Base-by-base conservation (phyloP, 352 stramenopile genomes). In the Globisporangium iwayamae region DNA sequence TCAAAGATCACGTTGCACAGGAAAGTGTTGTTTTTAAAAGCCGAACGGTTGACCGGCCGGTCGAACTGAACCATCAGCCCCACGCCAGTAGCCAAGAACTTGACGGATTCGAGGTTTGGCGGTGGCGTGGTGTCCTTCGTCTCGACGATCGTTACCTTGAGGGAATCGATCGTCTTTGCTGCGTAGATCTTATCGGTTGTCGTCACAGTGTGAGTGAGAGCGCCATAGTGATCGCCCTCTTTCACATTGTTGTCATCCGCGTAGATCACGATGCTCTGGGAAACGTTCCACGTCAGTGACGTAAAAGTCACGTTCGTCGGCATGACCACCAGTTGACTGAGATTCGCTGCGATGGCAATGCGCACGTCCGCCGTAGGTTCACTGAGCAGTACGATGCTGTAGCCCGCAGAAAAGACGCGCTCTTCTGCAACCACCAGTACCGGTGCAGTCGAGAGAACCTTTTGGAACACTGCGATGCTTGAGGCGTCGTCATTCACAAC, bases 101-200 rank as follows among this genome's bases (percentile, higher is more conserved):
- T 84, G 5, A 64, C 78, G 4, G 76, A 74, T 5, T 79, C 54
- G 2, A 90, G 65, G 43, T 81, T 86, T 2, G 81, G 81, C 50
- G 81, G 74, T 2, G 81, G 78, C 18, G 78, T 86, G 16, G 70
- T 75, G 32, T 90, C 81, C 47, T 79, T 85, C 1, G 78, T 87
- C 50, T 90, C 78, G 0, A 85, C 75, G 20, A 90, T 83, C 46
- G 70, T 83, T 14, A 90, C 81, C 36, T 52, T 72, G 11, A 85
- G 38, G 10, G 62, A 43, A 0, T 39, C 34, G 9, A 83, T 67
- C 18, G 68, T 63, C 34, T 78, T 68, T 3, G 28, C 30, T 2
- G 47, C 60, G 32, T 87, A 90, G 2, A 79, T 30, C 3, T 41
- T 48, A 56, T 86, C 76, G 3, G 22, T 47, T 8, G 60, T 76